Conservation (phyloP, 23 red algal genomes). For the Cyanidium caldarium region DNA sequence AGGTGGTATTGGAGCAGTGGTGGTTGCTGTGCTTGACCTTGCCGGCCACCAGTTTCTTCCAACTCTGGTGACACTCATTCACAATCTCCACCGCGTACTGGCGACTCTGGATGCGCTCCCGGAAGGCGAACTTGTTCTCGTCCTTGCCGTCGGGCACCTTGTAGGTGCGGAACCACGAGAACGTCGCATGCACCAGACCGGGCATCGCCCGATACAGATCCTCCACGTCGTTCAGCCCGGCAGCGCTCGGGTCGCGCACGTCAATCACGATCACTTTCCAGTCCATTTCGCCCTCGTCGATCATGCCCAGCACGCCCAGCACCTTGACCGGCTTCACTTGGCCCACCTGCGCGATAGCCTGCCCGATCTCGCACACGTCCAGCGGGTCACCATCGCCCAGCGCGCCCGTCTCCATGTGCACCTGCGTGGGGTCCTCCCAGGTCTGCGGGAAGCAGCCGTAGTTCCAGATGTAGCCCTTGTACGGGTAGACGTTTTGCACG, state of each 20-base stretch:
- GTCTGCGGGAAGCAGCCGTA: conserved; percentile 98
- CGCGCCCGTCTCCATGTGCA: conserved; percentile 97
- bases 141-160: conserved; percentile 89
- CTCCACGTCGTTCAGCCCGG: conserved; percentile 66
- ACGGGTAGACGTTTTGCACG: conserved; percentile 94
- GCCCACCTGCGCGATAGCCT: conserved; percentile 38
- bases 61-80: conserved; percentile 75
- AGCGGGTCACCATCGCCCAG: conserved; percentile 94
- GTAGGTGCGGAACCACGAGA: conserved; percentile 97
- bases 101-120: conserved; percentile 65
- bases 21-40: conserved; percentile 69
- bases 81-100: conserved; percentile 76
- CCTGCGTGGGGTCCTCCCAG: conserved; percentile 85
- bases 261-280: conserved; percentile 96
- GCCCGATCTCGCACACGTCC: conserved; percentile 89
- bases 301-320: conserved; percentile 96
- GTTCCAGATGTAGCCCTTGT: conserved; percentile 99
- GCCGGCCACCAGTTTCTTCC: conserved; percentile 65
- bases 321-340: conserved; percentile 95
- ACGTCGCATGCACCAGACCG: conserved; percentile 84
- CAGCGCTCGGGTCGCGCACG: conserved; percentile 46
- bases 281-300: conserved; percentile 98
- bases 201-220: conserved; percentile 78
- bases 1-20: conserved; percentile 63
- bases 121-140: conserved; percentile 87